Conservation (phyloP, 441 rosid genomes). For the Isatis lusitanica region DNA sequence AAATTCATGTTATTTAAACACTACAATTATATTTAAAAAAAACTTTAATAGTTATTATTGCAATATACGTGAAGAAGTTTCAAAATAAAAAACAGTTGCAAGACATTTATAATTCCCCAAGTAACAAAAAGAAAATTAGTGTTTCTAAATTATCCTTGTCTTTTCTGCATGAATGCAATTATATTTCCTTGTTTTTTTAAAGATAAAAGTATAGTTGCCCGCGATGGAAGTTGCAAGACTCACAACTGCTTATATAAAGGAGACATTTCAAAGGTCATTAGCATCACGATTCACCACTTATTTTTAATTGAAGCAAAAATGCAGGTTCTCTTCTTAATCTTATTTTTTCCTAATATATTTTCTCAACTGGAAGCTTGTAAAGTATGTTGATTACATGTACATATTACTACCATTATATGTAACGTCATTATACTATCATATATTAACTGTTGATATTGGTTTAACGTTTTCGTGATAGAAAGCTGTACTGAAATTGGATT, state of each 20-base stretch:
- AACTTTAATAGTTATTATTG: background rate
- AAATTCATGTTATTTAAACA: background rate
- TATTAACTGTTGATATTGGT: background rate
- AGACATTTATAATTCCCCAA: background rate
- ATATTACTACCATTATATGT: background rate
- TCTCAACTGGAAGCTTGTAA: background rate
- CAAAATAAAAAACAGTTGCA: background rate
- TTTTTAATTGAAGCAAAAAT: background rate
- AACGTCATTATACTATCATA: background rate
- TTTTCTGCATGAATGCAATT: background rate
- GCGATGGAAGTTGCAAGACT: background rate
- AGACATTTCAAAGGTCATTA: background rate
- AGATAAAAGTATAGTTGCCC: background rate
- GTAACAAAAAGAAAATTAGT: background rate
- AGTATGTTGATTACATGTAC: background rate
- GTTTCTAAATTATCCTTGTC: background rate
- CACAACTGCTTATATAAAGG: background rate
- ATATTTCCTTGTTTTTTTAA: background rate
- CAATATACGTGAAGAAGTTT: background rate
- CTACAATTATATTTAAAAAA: background rate
- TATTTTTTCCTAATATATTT: background rate
- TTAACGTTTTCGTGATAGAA: slow-evolving; percentile 41
- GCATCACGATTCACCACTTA: background rate
- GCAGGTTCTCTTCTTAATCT: slow-evolving; percentile 18
- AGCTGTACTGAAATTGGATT: slow-evolving; percentile 48